Evolutionary conservation across 768 basidiomycete species (phyloP).

Genomic region (Cystobasidium ongulense): DNA sequence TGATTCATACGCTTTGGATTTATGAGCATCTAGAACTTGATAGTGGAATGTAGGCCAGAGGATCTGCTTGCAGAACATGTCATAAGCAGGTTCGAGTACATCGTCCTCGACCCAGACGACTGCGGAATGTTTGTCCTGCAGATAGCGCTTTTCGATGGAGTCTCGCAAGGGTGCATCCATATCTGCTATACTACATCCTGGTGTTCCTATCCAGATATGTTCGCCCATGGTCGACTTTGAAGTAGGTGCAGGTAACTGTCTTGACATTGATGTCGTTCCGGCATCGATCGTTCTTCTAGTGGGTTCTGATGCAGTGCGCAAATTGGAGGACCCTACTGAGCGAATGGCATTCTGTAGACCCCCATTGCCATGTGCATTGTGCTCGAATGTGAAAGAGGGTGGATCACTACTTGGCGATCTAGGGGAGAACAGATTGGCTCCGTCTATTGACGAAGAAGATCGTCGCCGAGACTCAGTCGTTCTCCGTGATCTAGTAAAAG

Average conservation of each 20-base stretch:
- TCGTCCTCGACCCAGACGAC: constrained; percentile 32
- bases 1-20: constrained; percentile 71
- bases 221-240: constrained; percentile 4
- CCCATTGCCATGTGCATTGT: constrained; percentile 25
- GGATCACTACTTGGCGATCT: not conserved
- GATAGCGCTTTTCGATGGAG: not conserved
- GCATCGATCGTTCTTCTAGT: not conserved
- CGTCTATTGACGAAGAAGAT: not conserved
- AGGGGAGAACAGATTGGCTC: not conserved
- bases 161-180: constrained; percentile 5
- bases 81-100: constrained; percentile 26
- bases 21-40: constrained; percentile 81
- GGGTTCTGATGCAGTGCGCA: constrained; percentile 16
- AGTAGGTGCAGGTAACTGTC: not conserved
- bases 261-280: not conserved
- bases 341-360: constrained; percentile 25
- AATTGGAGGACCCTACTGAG: not conserved
- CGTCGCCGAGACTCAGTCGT: not conserved
- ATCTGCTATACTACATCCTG: constrained; percentile 19
- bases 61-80: constrained; percentile 32
- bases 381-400: constrained; percentile 14
- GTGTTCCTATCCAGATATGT: constrained; percentile 20
- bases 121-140: constrained; percentile 3
- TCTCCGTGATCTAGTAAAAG: constrained; percentile 13
- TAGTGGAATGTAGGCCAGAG: constrained; percentile 99